These are phyloP conservation scores for Alternaria metachromatica DNA, from an alignment of 2,329 filamentous ascomycete genomes.

Conservation along the genomic window DNA sequence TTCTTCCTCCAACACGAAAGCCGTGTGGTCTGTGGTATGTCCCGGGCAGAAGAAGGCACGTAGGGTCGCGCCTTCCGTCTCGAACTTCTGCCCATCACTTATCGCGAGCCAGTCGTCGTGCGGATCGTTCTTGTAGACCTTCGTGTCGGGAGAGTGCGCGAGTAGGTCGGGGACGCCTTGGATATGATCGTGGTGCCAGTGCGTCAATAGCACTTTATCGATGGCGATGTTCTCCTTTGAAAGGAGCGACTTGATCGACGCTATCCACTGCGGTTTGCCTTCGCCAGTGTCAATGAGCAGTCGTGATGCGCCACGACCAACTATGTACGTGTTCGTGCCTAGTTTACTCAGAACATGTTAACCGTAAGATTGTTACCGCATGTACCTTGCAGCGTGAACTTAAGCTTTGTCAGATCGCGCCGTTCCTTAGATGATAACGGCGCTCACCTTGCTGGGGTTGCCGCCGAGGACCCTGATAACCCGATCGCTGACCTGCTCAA, in stretches of 20 bases:
- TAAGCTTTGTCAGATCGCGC: conserved; percentile 22
- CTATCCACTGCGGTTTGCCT: conserved; percentile 76
- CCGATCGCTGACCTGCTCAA: conserved; percentile 77
- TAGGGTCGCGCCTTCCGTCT: conserved; percentile 68
- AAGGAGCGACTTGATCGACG: conserved; percentile 69
- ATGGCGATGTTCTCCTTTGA: conserved; percentile 72
- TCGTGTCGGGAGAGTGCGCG: conserved; percentile 65
- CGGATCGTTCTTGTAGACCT: conserved; percentile 72
- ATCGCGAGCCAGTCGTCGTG: conserved; percentile 60
- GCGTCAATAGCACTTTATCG: conserved; percentile 77
- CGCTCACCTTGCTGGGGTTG: conserved; percentile 80
- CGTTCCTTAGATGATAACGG: not conserved
- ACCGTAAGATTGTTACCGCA: not conserved
- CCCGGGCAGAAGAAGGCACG: conserved; percentile 73
- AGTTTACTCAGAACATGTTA: conserved; percentile 35
- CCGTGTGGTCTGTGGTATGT: conserved; percentile 84
- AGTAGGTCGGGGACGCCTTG: conserved; percentile 76
- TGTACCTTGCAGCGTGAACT: conserved; percentile 69
- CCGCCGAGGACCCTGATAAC: conserved; percentile 87
- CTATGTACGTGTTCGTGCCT: conserved; percentile 92
- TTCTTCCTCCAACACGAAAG: conserved; percentile 76
- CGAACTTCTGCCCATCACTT: conserved; percentile 62
- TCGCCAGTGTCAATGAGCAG: conserved; percentile 92
- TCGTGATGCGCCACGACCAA: conserved; percentile 75
- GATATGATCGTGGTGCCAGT: conserved; percentile 91